phyloP scores from a whole-genome alignment of 371 early-diverging fungal genomes.

The Lichtheimia hyalospora region DNA sequence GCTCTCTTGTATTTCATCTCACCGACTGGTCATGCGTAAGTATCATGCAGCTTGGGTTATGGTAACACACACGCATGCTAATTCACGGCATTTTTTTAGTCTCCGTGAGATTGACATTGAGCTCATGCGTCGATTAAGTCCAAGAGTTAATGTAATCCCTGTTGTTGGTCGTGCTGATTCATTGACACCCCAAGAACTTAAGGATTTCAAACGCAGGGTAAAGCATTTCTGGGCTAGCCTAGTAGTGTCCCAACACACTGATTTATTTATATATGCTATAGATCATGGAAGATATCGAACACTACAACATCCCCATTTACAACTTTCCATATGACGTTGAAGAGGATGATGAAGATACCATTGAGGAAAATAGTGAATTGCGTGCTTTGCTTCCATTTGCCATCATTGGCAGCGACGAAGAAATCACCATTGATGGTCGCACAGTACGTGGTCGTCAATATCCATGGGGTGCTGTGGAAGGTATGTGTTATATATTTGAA shows the following conservation, averaged over 20 bases:
- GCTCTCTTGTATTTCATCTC: slow-evolving; percentile 96
- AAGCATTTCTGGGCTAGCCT: not conserved
- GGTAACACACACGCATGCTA: not conserved
- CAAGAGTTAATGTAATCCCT: slow-evolving; percentile 94
- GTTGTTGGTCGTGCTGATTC: slow-evolving; percentile 83
- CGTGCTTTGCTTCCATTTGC: slow-evolving; percentile 92
- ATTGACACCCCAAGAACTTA: slow-evolving; percentile 72
- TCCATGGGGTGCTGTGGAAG: slow-evolving; percentile 99
- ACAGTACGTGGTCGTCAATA: slow-evolving; percentile 94
- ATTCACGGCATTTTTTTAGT: slow-evolving; percentile 31
- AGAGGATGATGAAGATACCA: slow-evolving; percentile 90
- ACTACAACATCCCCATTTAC: slow-evolving; percentile 91
- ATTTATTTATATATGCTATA: slow-evolving; percentile 17
- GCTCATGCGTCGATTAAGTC: slow-evolving; percentile 91
- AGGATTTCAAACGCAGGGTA: slow-evolving; percentile 83
- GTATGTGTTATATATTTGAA: slow-evolving; percentile 15
- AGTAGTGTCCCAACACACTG: not conserved
- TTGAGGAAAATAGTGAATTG: slow-evolving; percentile 95
- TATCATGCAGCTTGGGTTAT: not conserved
- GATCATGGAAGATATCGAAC: slow-evolving; percentile 92
- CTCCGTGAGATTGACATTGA: slow-evolving; percentile 97
- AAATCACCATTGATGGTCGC: slow-evolving; percentile 74
- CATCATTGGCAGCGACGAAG: slow-evolving; percentile 95
- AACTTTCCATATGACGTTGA: slow-evolving; percentile 78
- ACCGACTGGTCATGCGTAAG: slow-evolving; percentile 94